These are phyloP conservation scores for Bauhinia variegata DNA, from an alignment of 306 rosid genomes.

Conservation along the genomic window DNA sequence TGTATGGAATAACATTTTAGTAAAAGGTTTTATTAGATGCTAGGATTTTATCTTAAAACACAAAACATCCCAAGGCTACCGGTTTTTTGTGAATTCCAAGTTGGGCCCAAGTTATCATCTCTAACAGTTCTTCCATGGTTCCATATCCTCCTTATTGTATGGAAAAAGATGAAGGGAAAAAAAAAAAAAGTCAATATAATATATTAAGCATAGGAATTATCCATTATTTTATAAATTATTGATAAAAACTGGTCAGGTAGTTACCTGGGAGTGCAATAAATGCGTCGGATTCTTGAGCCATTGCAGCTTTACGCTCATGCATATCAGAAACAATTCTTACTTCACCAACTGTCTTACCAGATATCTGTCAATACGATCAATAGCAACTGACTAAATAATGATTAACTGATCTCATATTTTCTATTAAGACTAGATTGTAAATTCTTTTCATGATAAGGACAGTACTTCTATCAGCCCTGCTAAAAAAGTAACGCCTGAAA, in stretches of 20 bases:
- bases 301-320: constrained; percentile 95
- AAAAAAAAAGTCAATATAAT: constrained; percentile 4
- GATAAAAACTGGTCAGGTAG: constrained; percentile 30
- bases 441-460: constrained; percentile 27
- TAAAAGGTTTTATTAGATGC: constrained; percentile 22
- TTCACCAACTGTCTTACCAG: constrained; percentile 91
- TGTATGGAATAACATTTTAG: constrained; percentile 40
- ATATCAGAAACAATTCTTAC: constrained; percentile 87
- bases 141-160: constrained; percentile 83
- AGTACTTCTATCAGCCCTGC: constrained; percentile 3
- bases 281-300: constrained; percentile 95
- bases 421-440: constrained; percentile 18
- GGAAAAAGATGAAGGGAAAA: constrained; percentile 1
- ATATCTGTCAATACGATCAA: constrained; percentile 66
- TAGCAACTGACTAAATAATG: constrained; percentile 17
- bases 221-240: constrained; percentile 21
- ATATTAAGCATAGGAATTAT: constrained; percentile 1
- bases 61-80: constrained; percentile 44
- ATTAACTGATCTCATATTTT: constrained; percentile 22
- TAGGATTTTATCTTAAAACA: constrained; percentile 16
- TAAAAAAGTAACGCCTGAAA: constrained; percentile 20
- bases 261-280: constrained; percentile 96
- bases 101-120: constrained; percentile 97
- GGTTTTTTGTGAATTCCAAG: constrained; percentile 94
- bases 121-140: constrained; percentile 94